Evolutionary conservation across 257 asterid genomes (phyloP).

Genomic region (Capsicum pubescens): DNA sequence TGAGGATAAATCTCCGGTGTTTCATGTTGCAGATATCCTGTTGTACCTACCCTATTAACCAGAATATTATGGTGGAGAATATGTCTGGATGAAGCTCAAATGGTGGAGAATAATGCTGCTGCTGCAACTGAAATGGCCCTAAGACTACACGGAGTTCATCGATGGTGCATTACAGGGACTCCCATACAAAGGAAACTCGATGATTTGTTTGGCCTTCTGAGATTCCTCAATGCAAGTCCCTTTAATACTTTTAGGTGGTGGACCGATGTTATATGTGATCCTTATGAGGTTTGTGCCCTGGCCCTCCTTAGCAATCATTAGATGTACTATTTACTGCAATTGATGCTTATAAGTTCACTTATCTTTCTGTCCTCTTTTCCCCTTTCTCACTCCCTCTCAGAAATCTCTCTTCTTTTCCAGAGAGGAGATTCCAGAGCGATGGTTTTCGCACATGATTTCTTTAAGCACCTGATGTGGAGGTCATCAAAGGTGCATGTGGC

Average conservation of each 20-base stretch:
- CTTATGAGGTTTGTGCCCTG: constrained; percentile 75
- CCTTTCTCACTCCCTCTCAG: constrained; percentile 14
- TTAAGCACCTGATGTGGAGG: constrained; percentile 90
- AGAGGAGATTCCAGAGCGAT: constrained; percentile 87
- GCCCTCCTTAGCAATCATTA: neutral
- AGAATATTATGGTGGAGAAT: constrained; percentile 98
- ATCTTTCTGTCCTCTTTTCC: constrained; percentile 12
- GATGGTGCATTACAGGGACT: constrained; percentile 99
- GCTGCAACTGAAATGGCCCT: constrained; percentile 91
- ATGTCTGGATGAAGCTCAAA: constrained; percentile 99
- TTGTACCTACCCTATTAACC: constrained; percentile 89
- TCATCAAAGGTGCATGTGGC: constrained; percentile 82
- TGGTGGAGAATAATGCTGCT: constrained; percentile 97
- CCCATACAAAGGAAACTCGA: constrained; percentile 95
- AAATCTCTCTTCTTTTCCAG: constrained; percentile 46
- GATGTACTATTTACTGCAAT: neutral
- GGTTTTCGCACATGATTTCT: constrained; percentile 67
- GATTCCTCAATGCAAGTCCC: constrained; percentile 85
- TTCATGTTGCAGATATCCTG: constrained; percentile 74
- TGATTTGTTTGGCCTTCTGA: constrained; percentile 87
- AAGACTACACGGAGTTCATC: constrained; percentile 83
- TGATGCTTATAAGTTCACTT: constrained; percentile 3
- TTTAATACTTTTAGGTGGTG: constrained; percentile 88
- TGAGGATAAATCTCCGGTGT: neutral
- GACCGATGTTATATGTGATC: constrained; percentile 84